Base-by-base conservation (phyloP, 2,329 filamentous ascomycete genomes). In the Diaporthe citriasiana region DNA sequence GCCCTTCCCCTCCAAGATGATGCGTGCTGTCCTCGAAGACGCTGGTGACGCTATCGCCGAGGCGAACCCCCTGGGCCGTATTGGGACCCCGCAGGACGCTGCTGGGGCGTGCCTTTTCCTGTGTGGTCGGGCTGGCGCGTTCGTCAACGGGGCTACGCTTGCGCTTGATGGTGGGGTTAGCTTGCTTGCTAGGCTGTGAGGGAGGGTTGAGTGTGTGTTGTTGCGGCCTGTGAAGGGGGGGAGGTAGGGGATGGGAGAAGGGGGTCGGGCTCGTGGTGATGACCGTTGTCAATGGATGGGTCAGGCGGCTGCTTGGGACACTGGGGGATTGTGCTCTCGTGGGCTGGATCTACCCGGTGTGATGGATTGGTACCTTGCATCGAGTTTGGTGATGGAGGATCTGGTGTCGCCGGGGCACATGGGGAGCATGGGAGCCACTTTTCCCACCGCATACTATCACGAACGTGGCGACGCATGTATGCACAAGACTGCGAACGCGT, bases 21-120 rank as follows among this genome's bases (percentile, higher is more conserved):
- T 92, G 90, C 87, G 86, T 73, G 87, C 86, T 27, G 90, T 89
- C 73, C 82, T 93, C 74, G 86, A 90, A 75, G 82, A 85, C 45
- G 88, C 87, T 73, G 85, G 87, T 63, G 88, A 89, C 6, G 81
- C 81, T 9, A 91, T 93, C 77, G 85, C 86, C 73, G 83, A 82
- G 0, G 87, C 87, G 4, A 91, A 93, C 74, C 93, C 93, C 13
- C 79, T 94, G 77, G 88, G 89, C 0, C 84, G 93, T 42, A 93
- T 94, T 78, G 93, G 93, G 0, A 88, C 84, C 25, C 89, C 91
- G 0, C 84, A 91, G 80, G 93, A 95, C 81, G 91, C 94, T 5
- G 93, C 92, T 0, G 93, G 93, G 0, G 88, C 92, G 15, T 94
- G 93, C 80, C 82, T 95, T 72, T 95, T 93, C 82, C 82, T 95